Conservation (phyloP, 2,329 filamentous ascomycete genomes). For the Xylariales sp. region DNA sequence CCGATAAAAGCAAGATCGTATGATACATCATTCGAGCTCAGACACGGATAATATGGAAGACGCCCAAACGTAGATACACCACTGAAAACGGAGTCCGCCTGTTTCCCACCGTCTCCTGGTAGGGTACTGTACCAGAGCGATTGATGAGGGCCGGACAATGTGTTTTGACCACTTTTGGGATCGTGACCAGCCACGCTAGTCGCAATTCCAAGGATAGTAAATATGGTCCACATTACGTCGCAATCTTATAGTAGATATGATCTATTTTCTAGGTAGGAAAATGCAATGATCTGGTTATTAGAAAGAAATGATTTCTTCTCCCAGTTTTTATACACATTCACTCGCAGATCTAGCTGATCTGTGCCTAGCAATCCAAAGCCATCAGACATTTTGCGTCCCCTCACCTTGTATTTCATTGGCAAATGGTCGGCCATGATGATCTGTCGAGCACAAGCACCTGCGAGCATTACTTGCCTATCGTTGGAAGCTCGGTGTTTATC, state of each 20-base stretch:
- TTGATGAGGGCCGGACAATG: conserved; percentile 75
- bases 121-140: conserved; percentile 85
- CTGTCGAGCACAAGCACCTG: conserved; percentile 4
- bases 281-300: background rate
- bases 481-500: conserved; percentile 20
- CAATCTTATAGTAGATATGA: background rate
- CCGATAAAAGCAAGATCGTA: conserved; percentile 90
- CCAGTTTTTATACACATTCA: background rate
- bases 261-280: background rate
- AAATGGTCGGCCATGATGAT: conserved; percentile 15
- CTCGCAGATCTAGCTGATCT: conserved; percentile 5
- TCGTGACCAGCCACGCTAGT: conserved; percentile 69
- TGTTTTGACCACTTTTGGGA: conserved; percentile 66
- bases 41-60: conserved; percentile 80
- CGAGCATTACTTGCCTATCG: conserved; percentile 21
- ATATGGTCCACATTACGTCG: conserved; percentile 39
- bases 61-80: conserved; percentile 89
- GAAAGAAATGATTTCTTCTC: background rate
- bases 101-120: conserved; percentile 85
- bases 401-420: conserved; percentile 11
- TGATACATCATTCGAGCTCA: conserved; percentile 74
- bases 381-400: conserved; percentile 3
- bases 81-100: conserved; percentile 90
- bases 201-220: conserved; percentile 57
- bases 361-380: background rate